Evolutionary conservation across 176 grass and related monocot species (phyloP).

Genomic region (Eragrostis curvula): DNA sequence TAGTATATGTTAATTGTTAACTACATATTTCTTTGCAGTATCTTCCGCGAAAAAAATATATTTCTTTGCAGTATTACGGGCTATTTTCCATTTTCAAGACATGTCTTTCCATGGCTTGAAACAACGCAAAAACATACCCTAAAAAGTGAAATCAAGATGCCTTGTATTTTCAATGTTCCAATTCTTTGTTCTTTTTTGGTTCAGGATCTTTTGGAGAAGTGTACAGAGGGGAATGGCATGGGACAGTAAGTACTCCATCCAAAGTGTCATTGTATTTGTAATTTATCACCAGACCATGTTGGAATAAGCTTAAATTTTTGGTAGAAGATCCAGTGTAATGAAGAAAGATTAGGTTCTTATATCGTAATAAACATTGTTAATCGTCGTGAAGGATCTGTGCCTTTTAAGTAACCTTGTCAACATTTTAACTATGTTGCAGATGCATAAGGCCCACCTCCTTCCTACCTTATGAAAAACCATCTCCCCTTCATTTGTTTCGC

Average conservation of each 20-base stretch:
- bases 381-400: not conserved
- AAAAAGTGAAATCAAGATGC: not conserved
- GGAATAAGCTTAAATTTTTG: not conserved
- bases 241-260: slow-evolving; percentile 76
- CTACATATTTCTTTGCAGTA: slow-evolving; percentile 13
- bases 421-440: slow-evolving; percentile 5
- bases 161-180: slow-evolving; percentile 22
- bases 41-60: too few species aligned
- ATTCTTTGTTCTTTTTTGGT: slow-evolving; percentile 28
- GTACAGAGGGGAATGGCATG: slow-evolving; percentile 97
- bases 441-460: not conserved
- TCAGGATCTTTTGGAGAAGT: slow-evolving; percentile 97
- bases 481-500: slow-evolving; percentile 17
- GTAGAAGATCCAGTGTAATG: not conserved
- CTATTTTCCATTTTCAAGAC: slow-evolving; percentile 16
- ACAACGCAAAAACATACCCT: not conserved
- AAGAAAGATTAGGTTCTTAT: slow-evolving; percentile 24
- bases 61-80: not conserved
- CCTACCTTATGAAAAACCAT: not conserved
- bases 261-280: slow-evolving; percentile 10
- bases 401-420: slow-evolving; percentile 8
- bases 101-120: slow-evolving; percentile 16
- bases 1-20: not conserved
- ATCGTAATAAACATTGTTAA: slow-evolving; percentile 20
- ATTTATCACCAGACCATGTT: not conserved